Conservation (phyloP, 2,329 filamentous ascomycete species). For the Monosporascus sp. region DNA sequence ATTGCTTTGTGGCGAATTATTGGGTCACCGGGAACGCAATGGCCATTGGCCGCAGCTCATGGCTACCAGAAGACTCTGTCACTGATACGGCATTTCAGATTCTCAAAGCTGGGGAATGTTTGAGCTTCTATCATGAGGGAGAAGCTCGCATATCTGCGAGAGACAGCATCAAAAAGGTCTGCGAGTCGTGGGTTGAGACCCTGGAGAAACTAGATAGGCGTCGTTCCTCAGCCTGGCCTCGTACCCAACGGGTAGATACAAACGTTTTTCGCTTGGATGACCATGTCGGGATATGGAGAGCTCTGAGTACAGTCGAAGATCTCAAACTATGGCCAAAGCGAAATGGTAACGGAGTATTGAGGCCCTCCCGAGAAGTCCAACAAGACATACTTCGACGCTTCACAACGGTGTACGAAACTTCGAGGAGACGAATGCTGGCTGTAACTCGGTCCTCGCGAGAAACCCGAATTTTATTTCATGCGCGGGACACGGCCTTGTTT, state of each 20-base stretch:
- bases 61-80: constrained; percentile 1
- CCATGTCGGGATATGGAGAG: constrained; percentile 12
- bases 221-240: constrained; percentile 6
- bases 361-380: neutral
- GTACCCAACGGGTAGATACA: neutral
- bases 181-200: neutral
- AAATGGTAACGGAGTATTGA: neutral
- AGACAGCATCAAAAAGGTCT: neutral
- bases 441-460: constrained; percentile 9
- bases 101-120: neutral
- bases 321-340: neutral
- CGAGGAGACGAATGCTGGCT: constrained; percentile 9
- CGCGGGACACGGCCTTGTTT: constrained; percentile 12
- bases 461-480: constrained; percentile 11
- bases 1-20: constrained; percentile 1
- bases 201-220: neutral
- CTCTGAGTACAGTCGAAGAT: constrained; percentile 5
- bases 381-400: constrained; percentile 6
- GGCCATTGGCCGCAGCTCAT: neutral
- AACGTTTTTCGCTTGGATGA: constrained; percentile 9
- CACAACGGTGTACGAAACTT: constrained; percentile 6
- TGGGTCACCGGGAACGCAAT: constrained; percentile 4
- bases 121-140: neutral
- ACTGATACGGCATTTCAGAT: constrained; percentile 5
- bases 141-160: neutral